Percentiles rank a stretch among this genome's conserved stretches.
Conservation (phyloP, 1,284 basidiomycete species). For the Cryptococcus hybrid region DNA sequence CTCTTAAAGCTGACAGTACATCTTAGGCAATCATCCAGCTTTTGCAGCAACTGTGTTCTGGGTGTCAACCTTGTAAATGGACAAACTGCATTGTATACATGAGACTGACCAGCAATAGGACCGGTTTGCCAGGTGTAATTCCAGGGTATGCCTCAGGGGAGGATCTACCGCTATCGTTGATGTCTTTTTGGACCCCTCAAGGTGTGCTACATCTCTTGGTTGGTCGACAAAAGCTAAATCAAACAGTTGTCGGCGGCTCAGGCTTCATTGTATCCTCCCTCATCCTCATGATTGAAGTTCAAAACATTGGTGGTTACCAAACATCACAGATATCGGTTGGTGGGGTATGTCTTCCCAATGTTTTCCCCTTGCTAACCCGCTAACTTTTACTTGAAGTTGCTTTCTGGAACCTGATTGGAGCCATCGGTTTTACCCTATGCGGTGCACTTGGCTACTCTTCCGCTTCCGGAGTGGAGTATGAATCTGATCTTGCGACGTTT, state of each 20-base stretch:
- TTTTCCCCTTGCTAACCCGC: background rate
- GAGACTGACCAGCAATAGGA: conserved; percentile 27
- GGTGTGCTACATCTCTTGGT: conserved; percentile 16
- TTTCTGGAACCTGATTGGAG: conserved; percentile 61
- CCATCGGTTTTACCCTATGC: conserved; percentile 59
- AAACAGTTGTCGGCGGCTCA: conserved; percentile 59
- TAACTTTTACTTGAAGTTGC: conserved; percentile 28
- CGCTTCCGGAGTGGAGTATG: conserved; percentile 51
- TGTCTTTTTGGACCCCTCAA: conserved; percentile 55
- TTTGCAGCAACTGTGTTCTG: conserved; percentile 60
- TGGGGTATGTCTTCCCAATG: conserved; percentile 36
- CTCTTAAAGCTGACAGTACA: background rate
- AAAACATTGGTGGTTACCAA: conserved; percentile 56
- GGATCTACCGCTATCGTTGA: conserved; percentile 37
- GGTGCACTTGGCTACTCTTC: conserved; percentile 57
- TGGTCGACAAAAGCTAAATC: background rate
- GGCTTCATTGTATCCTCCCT: conserved; percentile 59
- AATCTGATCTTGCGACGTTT: conserved; percentile 59
- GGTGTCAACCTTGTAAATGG: conserved; percentile 54
- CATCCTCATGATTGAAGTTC: conserved; percentile 60
- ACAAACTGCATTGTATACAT: background rate
- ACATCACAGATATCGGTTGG: conserved; percentile 55
- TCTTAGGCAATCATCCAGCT: conserved; percentile 54
- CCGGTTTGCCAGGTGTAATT: conserved; percentile 58
- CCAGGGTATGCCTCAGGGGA: conserved; percentile 47